Evolutionary conservation across 331 rosid species (phyloP).

Genomic region (Pyrus hybrid): DNA sequence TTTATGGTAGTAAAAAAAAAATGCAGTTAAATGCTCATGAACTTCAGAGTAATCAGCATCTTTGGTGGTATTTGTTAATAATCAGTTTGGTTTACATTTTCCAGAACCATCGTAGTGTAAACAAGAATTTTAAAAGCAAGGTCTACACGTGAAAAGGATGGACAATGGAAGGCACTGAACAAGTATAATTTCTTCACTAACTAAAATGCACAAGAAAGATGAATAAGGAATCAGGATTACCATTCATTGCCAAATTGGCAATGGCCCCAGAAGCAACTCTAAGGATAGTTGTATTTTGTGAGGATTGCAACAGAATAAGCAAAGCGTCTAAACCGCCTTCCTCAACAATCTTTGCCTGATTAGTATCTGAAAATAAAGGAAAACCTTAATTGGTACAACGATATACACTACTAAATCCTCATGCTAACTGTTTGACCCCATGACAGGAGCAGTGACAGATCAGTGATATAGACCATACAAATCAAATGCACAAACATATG

Average conservation of each 20-base stretch:
- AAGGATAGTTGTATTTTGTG: conserved; percentile 50
- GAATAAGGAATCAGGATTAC: conserved; percentile 25
- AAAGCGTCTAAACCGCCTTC: conserved; percentile 65
- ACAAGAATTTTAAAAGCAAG: background rate
- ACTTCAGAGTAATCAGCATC: background rate
- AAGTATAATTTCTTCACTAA: background rate
- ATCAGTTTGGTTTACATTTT: background rate
- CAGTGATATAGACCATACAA: background rate
- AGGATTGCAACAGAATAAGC: conserved; percentile 45
- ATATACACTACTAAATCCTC: background rate
- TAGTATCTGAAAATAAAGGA: conserved; percentile 33
- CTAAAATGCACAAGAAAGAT: background rate
- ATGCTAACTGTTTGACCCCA: background rate
- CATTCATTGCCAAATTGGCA: conserved; percentile 75
- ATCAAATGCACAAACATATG: background rate
- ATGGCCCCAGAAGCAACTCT: conserved; percentile 70
- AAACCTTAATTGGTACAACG: background rate
- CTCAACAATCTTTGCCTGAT: conserved; percentile 59
- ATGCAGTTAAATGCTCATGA: background rate
- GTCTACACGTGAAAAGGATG: background rate
- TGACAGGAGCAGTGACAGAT: background rate
- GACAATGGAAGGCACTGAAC: background rate
- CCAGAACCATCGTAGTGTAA: background rate
- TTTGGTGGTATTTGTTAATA: background rate
- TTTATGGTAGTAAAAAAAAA: background rate